A percentile compares a stretch with the other conserved stretches of the same genome.
Evolutionary conservation across 192 early-diverging fungal species (phyloP).

Genomic region (Helicostylum pulchrum): DNA sequence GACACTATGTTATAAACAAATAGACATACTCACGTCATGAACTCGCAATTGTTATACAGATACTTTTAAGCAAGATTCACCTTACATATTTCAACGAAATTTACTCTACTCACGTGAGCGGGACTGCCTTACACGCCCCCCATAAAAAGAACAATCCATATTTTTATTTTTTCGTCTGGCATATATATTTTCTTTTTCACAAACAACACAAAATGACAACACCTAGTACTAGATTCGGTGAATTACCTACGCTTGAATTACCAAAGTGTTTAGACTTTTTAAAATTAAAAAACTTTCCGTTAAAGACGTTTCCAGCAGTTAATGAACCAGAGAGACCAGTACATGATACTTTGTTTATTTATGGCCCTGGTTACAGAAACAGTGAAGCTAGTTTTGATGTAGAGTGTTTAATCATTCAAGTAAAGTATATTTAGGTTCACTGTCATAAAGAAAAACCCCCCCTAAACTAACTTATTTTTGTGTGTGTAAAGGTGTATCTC

Average conservation of each 20-base stretch:
- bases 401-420: constrained; percentile 52
- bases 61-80: too few species aligned
- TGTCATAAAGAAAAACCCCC: too few species aligned
- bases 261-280: constrained; percentile 28
- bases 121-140: too few species aligned
- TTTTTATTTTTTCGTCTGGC: too few species aligned
- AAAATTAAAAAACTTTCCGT: constrained; percentile 42
- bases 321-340: constrained; percentile 23
- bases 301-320: constrained; percentile 35
- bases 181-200: too few species aligned
- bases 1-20: too few species aligned
- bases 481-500: constrained; percentile 44
- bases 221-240: constrained; percentile 15
- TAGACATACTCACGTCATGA: too few species aligned
- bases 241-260: constrained; percentile 27
- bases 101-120: too few species aligned
- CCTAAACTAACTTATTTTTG: neutral
- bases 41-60: too few species aligned
- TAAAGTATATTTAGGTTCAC: too few species aligned
- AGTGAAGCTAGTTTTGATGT: constrained; percentile 46
- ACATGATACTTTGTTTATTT: constrained; percentile 46
- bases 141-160: too few species aligned
- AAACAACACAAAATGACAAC: constrained; percentile 4
- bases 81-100: too few species aligned
- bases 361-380: constrained; percentile 42